Percentiles rank a stretch among this genome's conserved stretches.
Conservation (phyloP, 2,329 filamentous ascomycete species). For the Zymoseptoria ardabiliae region DNA sequence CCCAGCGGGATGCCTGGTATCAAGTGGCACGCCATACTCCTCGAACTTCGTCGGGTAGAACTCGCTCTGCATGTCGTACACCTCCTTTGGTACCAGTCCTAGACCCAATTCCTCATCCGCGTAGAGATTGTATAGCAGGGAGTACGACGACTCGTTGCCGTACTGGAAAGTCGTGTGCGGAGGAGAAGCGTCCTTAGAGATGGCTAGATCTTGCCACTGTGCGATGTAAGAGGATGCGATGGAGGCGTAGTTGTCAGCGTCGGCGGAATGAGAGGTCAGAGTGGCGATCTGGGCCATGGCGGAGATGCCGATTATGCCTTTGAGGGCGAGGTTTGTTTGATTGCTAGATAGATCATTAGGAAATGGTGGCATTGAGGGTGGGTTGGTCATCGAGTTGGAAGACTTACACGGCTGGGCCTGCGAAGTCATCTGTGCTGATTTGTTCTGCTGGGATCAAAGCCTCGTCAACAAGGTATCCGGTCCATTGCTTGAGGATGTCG, state of each 20-base stretch:
- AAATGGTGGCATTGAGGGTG: neutral
- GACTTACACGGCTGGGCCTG: slow-evolving; percentile 23
- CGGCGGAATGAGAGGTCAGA: slow-evolving; percentile 37
- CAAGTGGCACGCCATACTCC: slow-evolving; percentile 46
- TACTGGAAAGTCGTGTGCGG: slow-evolving; percentile 46
- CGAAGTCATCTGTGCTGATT: slow-evolving; percentile 33
- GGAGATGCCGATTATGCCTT: slow-evolving; percentile 53
- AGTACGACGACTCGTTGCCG: slow-evolving; percentile 26
- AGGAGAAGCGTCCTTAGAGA: slow-evolving; percentile 28
- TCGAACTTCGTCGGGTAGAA: slow-evolving; percentile 47
- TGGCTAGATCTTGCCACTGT: slow-evolving; percentile 24
- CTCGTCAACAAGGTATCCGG: slow-evolving; percentile 46
- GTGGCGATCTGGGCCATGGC: slow-evolving; percentile 51
- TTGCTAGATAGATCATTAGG: slow-evolving; percentile 26
- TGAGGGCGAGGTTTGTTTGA: slow-evolving; percentile 54
- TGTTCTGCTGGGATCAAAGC: slow-evolving; percentile 50
- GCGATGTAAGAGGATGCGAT: slow-evolving; percentile 47
- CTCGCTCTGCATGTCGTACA: slow-evolving; percentile 48
- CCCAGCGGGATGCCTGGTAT: slow-evolving; percentile 38
- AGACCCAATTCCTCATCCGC: slow-evolving; percentile 42
- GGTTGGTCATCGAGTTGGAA: neutral
- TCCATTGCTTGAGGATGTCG: slow-evolving; percentile 49
- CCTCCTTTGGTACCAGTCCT: slow-evolving; percentile 42
- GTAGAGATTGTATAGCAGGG: slow-evolving; percentile 50
- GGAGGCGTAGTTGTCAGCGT: slow-evolving; percentile 36